Evolutionary conservation across 108 stramenopile genomes (phyloP).

Genomic region (Mayamaea pseudoterrestris): DNA sequence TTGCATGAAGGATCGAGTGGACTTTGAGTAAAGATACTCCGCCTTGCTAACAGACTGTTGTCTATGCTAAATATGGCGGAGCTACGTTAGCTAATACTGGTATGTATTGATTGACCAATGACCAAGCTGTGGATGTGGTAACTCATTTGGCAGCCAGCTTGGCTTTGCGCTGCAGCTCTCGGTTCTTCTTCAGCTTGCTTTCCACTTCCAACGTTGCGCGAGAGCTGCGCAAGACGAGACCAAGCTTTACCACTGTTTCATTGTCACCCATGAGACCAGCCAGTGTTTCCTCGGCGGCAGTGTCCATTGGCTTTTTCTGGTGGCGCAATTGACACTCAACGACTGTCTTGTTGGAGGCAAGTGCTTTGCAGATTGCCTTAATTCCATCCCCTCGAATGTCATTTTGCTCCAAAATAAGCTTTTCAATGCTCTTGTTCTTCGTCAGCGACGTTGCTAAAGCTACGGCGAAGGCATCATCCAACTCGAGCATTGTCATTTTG

Average conservation of each 20-base stretch:
- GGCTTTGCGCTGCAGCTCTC: constrained; percentile 28
- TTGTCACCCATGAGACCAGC: constrained; percentile 15
- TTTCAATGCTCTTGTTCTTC: constrained; percentile 15
- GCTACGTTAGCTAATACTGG: too few relatives aligned
- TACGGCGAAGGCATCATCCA: constrained; percentile 22
- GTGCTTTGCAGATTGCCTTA: constrained; percentile 13
- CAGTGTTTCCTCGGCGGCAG: constrained; percentile 19
- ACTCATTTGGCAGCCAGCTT: too few relatives aligned
- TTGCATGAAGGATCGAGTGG: too few relatives aligned
- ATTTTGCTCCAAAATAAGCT: constrained; percentile 23
- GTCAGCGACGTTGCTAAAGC: constrained; percentile 14
- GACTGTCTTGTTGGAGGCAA: constrained; percentile 19
- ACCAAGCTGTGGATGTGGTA: too few relatives aligned
- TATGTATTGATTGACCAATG: too few relatives aligned
- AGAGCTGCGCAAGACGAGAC: constrained; percentile 21
- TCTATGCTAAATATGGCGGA: too few relatives aligned
- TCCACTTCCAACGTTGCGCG: constrained; percentile 19
- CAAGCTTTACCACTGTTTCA: constrained; percentile 22
- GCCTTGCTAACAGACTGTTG: too few relatives aligned
- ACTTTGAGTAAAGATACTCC: too few relatives aligned
- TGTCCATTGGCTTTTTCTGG: constrained; percentile 19
- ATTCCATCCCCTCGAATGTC: constrained; percentile 19
- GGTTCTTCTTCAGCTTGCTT: constrained; percentile 17
- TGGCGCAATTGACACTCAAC: constrained; percentile 30
- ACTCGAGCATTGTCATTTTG: constrained; percentile 16